These are phyloP conservation scores for Ustilago trichophora DNA, from an alignment of 1,284 basidiomycete species.

Conservation along the genomic window DNA sequence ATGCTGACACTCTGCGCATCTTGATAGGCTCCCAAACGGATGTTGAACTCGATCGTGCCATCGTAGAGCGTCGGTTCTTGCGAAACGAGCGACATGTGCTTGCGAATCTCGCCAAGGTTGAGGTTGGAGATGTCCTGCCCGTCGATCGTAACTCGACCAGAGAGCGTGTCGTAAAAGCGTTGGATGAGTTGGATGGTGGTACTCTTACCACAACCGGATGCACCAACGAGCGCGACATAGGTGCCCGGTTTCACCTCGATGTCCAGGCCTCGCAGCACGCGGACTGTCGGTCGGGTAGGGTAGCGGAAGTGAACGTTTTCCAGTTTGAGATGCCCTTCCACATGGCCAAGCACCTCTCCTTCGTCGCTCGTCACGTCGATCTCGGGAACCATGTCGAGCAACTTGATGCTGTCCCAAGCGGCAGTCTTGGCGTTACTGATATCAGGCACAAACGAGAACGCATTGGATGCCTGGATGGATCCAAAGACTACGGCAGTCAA, in stretches of 20 bases:
- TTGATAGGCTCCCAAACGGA: conserved; percentile 58
- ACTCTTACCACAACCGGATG: conserved; percentile 82
- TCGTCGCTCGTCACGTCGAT: conserved; percentile 79
- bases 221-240: conserved; percentile 89
- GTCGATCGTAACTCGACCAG: conserved; percentile 66
- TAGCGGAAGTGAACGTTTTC: conserved; percentile 93
- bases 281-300: conserved; percentile 79
- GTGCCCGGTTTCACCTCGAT: conserved; percentile 77
- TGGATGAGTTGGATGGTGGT: conserved; percentile 87
- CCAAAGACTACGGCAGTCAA: conserved; percentile 65
- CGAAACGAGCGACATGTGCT: conserved; percentile 60
- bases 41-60: conserved; percentile 62
- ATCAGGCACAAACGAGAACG: conserved; percentile 90
- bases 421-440: conserved; percentile 86
- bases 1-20: conserved; percentile 56
- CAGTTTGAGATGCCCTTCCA: conserved; percentile 69
- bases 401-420: conserved; percentile 77
- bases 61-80: conserved; percentile 65
- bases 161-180: conserved; percentile 78
- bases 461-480: conserved; percentile 67
- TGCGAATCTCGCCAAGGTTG: conserved; percentile 51
- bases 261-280: conserved; percentile 61
- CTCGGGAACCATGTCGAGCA: conserved; percentile 78
- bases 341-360: conserved; percentile 73
- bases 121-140: conserved; percentile 52